Evolutionary conservation across 768 basidiomycete species (phyloP), one percentile per base, ranked within the genome.

Genomic region (Boletus coccyginus): DNA sequence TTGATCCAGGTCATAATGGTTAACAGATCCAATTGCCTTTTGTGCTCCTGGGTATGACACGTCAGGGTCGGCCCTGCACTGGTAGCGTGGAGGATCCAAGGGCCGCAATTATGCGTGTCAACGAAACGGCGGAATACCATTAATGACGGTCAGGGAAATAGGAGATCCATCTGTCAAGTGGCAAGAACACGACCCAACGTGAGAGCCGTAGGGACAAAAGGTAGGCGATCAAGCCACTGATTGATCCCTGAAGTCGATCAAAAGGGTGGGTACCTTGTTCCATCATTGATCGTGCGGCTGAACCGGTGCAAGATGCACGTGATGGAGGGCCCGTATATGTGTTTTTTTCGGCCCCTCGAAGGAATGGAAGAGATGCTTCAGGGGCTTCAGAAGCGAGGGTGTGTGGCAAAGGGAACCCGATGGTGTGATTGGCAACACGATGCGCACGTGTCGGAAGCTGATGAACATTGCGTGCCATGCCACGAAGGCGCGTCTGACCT

Each of bases 231-330:
- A 24, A 43, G 46, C 56, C 54, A 36, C 42, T 21, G 6, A 29
- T 24, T 44, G 57, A 58, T 40, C 43, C 17, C 46, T 39, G 46
- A 31, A 33, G 16, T 24, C 29, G 35, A 19, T 38, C 39, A 27
- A 27, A 17, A 17, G 17, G 31, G 56, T 17, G 47, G 40, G 47
- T 35, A 27, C 31, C 47, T 14, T 38, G n/a, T 39, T 48, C 24
- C 47, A 21, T 40, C 42, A 40, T 31, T 40, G 56, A 58, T 58
- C 47, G n/a, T 55, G 36, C 40, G 31, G 46, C 56, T 57, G 47
- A 40, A 36, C 14, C 33, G 13, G 45, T 14, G 32, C n/a, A 33
- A 27, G 31, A 40, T 31, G 29, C n/a, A 35, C 43, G 29, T 49
- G 56, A 36, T 46, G 41, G 35, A 43, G 39, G 16, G 27, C 17